phyloP scores from a whole-genome alignment of 1,139 yeast genomes.

The Kluyveromyces sp. region DNA sequence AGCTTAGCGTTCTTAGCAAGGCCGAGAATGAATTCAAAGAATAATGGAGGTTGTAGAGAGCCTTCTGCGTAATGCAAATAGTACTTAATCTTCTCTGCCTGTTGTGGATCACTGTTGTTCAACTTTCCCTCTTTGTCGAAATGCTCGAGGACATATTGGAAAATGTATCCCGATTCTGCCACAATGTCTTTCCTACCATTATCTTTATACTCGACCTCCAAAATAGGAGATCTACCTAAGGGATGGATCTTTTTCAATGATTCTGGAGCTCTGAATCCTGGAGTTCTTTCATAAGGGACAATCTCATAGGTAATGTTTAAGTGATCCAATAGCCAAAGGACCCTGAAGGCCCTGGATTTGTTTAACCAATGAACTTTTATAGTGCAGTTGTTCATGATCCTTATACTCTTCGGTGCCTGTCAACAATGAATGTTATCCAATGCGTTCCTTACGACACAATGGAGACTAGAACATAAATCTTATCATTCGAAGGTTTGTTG shows the following conservation, averaged over 20 bases:
- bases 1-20: slow-evolving; percentile 35
- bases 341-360: slow-evolving; percentile 46
- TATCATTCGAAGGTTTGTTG: too few species aligned
- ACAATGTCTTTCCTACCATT: slow-evolving; percentile 26
- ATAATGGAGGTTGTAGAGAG: slow-evolving; percentile 42
- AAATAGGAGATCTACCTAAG: slow-evolving; percentile 48
- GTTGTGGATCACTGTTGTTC: slow-evolving; percentile 25
- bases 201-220: slow-evolving; percentile 44
- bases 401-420: too few species aligned
- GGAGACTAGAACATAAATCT: too few species aligned
- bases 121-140: slow-evolving; percentile 36
- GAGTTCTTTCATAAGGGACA: slow-evolving; percentile 41
- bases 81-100: slow-evolving; percentile 40
- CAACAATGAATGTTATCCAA: too few species aligned
- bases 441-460: too few species aligned
- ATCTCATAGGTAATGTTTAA: slow-evolving; percentile 46
- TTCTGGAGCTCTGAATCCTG: slow-evolving; percentile 33
- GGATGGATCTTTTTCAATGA: slow-evolving; percentile 48
- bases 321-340: slow-evolving; percentile 49
- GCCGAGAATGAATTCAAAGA: slow-evolving; percentile 39
- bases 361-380: slow-evolving; percentile 38
- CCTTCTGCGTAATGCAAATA: slow-evolving; percentile 53
- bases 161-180: slow-evolving; percentile 43
- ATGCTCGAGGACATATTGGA: slow-evolving; percentile 37
- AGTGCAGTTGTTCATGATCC: slow-evolving; percentile 1